Conservation (phyloP, 345 rosid species). For the Corymbia maculata region DNA sequence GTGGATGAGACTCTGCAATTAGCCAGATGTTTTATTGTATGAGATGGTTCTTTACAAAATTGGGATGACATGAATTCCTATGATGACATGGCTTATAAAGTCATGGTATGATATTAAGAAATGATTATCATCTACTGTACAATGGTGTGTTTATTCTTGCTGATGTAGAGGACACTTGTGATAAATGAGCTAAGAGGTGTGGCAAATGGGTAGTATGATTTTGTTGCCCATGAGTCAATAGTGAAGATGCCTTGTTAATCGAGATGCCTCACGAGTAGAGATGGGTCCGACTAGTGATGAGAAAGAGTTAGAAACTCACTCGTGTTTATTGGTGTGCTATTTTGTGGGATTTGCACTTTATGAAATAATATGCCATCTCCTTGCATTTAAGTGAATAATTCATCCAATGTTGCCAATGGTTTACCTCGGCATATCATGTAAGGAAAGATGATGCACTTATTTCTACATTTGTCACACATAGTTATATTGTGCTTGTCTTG, state of each 20-base stretch:
- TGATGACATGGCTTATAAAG: background rate
- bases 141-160: background rate
- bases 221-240: background rate
- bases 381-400: background rate
- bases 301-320: background rate
- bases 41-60: background rate
- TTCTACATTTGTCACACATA: background rate
- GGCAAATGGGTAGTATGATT: background rate
- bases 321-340: background rate
- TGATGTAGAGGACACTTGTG: background rate
- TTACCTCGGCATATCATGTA: background rate
- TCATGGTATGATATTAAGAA: background rate
- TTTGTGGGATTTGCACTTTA: background rate
- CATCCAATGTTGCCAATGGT: background rate
- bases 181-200: background rate
- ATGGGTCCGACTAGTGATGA: background rate
- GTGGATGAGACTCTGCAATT: background rate
- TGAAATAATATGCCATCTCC: background rate
- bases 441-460: background rate
- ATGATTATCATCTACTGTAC: background rate
- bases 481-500: background rate
- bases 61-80: background rate
- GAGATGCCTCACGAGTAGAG: background rate
- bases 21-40: background rate
- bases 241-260: background rate